A percentile compares a stretch with the other conserved stretches of the same genome.
These are phyloP conservation scores for Podila epigama DNA, from an alignment of 192 early-diverging fungal species.

Conservation along the genomic window DNA sequence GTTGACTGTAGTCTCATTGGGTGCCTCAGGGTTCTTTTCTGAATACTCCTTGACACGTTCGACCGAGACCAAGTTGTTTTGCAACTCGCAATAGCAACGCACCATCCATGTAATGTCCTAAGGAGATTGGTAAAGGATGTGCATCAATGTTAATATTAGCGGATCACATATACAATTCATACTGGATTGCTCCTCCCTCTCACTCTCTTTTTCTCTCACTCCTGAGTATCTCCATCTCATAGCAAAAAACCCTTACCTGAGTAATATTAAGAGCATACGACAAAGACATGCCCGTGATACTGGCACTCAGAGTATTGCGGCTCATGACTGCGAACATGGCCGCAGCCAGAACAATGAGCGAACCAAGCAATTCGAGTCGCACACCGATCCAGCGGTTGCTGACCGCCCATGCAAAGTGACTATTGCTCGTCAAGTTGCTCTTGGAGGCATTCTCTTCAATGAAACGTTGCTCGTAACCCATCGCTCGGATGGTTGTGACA, in stretches of 20 bases:
- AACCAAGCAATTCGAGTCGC: conserved; percentile 81
- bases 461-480: conserved; percentile 65
- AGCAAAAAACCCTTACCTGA: no score
- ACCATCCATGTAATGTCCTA: conserved; percentile 76
- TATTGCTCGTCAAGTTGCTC: conserved; percentile 1
- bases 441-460: conserved; percentile 51
- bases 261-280: conserved; percentile 84
- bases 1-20: conserved; percentile 65
- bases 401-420: conserved; percentile 23
- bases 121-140: no score
- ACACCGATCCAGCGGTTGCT: conserved; percentile 73
- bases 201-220: no score
- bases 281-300: conserved; percentile 82
- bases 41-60: conserved; percentile 87
- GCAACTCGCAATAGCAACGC: conserved; percentile 69
- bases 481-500: conserved; percentile 82
- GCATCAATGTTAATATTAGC: conserved; percentile 84
- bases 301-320: conserved; percentile 62
- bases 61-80: conserved; percentile 82
- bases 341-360: conserved; percentile 72
- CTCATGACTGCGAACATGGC: conserved; percentile 68
- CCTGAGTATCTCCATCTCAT: no score
- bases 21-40: conserved; percentile 81
- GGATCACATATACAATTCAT: no score
- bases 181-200: no score